Base-by-base conservation (phyloP, 768 basidiomycete species). In the Psilocybe sp. region DNA sequence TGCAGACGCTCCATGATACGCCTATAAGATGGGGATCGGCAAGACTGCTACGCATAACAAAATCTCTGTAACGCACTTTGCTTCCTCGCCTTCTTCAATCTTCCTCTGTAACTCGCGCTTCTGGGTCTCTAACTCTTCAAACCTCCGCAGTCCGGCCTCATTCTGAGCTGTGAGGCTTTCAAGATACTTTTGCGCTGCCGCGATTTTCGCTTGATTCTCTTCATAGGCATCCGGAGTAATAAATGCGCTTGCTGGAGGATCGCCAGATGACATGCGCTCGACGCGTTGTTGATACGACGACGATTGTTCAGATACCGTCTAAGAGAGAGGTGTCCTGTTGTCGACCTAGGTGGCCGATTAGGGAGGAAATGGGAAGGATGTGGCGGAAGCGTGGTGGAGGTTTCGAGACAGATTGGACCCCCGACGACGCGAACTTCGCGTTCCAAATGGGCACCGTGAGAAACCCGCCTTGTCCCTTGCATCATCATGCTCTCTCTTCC, bases 11-110 rank as follows among this genome's bases (percentile, higher is more conserved):
- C 23, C 23, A 28, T 28, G 7, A 28, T 28, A 28, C 23, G 23
- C 23, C 23, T 28, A 28, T 28, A 7, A 7, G 3, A 7, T 3
- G 7, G 23, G 7, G 7, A 7, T 28, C 23, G 23, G 23, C 23
- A 28, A 28, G 23, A 28, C 23, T 28, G 23, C 7, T 28, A 28
- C 23, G 7, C 23, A 7, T 28, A 28, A 28, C 19, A 10, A n/a
- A 14, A 43, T 23, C 20, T 28, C 13, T 42, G 19, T 23, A 13
- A 52, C 61, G 52, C 50, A 64, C 79, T 71, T 67, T 35, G 80
- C 81, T 46, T 73, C 63, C 15, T 71, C 67, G 1, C 80, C 81
- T 15, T 73, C 73, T 35, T 65, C 61, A 6, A 75, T 62, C 56
- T 65, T 59, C 35, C 44, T 49, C 40, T 57, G 33, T 19, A 64